phyloP scores from a whole-genome alignment of 2,329 filamentous ascomycete genomes.

The Arthrobotrys megalospora region DNA sequence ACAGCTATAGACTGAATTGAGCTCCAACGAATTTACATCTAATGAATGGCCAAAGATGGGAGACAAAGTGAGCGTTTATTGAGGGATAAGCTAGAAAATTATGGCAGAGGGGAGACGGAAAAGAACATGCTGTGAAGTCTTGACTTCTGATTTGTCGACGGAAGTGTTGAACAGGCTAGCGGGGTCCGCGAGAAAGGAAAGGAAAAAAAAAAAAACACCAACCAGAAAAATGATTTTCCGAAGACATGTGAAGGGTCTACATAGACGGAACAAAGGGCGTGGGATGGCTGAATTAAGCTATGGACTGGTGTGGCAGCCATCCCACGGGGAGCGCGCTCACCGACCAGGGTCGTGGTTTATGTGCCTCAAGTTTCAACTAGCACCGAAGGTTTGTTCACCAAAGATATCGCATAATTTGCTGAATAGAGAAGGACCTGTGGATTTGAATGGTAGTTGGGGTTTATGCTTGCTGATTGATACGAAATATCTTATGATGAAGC shows the following conservation, averaged over 20 bases:
- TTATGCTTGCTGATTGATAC: slow-evolving; percentile 14
- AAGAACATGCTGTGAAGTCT: slow-evolving; percentile 26
- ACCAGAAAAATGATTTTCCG: slow-evolving; percentile 54
- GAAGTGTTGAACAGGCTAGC: slow-evolving; percentile 5
- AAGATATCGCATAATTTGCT: slow-evolving; percentile 60
- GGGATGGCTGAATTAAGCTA: slow-evolving; percentile 60
- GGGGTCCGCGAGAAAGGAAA: background rate
- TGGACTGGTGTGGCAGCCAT: slow-evolving; percentile 51
- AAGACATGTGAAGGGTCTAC: slow-evolving; percentile 54
- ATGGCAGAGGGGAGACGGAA: background rate
- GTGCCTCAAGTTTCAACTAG: slow-evolving; percentile 44
- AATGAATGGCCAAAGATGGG: background rate
- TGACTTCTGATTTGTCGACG: slow-evolving; percentile 35
- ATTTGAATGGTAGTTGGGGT: slow-evolving; percentile 37
- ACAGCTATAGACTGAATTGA: slow-evolving; percentile 4
- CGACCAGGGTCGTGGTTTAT: slow-evolving; percentile 21
- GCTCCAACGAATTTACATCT: background rate
- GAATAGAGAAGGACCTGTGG: slow-evolving; percentile 43
- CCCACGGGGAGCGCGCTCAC: slow-evolving; percentile 37
- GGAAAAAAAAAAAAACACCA: slow-evolving; percentile 1
- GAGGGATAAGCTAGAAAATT: slow-evolving; percentile 28
- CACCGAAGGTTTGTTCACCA: background rate
- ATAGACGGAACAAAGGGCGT: slow-evolving; percentile 26
- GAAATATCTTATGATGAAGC: slow-evolving; percentile 32
- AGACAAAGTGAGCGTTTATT: slow-evolving; percentile 6